These are phyloP conservation scores for Cronartium quercuum DNA, from an alignment of 1,284 basidiomycete genomes.

Conservation along the genomic window DNA sequence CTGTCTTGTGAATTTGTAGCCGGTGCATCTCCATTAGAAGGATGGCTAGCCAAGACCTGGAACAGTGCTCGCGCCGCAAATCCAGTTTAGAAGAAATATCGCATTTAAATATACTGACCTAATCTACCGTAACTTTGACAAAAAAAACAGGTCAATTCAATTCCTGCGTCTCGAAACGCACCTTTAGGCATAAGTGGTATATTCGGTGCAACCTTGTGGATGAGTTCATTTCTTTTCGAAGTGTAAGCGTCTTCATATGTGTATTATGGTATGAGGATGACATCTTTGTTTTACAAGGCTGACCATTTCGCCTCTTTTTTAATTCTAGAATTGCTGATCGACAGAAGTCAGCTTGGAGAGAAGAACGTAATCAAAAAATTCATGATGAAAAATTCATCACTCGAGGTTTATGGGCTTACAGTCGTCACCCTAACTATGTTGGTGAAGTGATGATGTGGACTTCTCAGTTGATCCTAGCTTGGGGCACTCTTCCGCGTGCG, in stretches of 20 bases:
- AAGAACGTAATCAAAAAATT: conserved; percentile 60
- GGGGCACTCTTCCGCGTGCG: conserved; percentile 11
- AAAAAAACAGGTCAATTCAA: conserved; percentile 55
- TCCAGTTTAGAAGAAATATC: neutral
- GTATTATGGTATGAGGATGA: neutral
- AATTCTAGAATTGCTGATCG: conserved; percentile 56
- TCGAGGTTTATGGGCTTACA: conserved; percentile 64
- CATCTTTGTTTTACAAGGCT: neutral
- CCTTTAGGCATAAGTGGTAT: conserved; percentile 60
- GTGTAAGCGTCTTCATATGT: conserved; percentile 44
- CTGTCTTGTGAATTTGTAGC: neutral
- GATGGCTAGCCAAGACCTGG: neutral
- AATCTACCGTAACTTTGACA: no score
- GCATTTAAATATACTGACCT: conserved; percentile 7
- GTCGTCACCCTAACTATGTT: conserved; percentile 71
- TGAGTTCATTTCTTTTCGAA: conserved; percentile 60
- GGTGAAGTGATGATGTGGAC: conserved; percentile 70
- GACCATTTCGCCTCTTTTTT: neutral
- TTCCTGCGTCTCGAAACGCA: conserved; percentile 59
- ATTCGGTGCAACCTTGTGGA: conserved; percentile 58
- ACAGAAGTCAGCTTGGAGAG: conserved; percentile 66
- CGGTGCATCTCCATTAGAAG: conserved; percentile 2
- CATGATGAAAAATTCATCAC: conserved; percentile 70
- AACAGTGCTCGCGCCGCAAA: no score
- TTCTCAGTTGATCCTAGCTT: conserved; percentile 62